These are phyloP conservation scores for Aspergillus wentii DNA, from an alignment of 495 filamentous ascomycete genomes.

Conservation along the genomic window DNA sequence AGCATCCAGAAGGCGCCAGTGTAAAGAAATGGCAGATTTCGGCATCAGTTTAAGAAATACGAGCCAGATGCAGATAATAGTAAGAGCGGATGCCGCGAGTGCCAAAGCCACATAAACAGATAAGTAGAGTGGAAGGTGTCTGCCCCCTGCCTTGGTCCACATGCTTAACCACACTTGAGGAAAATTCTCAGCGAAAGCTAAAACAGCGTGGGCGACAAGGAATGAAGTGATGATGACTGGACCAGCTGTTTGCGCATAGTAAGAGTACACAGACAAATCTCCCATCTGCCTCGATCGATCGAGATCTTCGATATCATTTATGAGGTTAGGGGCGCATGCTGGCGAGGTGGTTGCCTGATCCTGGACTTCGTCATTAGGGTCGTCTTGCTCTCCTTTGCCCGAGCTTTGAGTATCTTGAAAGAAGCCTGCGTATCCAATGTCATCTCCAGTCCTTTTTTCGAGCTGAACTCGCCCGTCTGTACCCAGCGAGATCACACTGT, in stretches of 20 bases:
- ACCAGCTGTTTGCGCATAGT: constrained; percentile 40
- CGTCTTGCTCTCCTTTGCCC: too few relatives aligned
- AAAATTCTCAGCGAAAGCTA: constrained; percentile 19
- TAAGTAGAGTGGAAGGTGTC: constrained; percentile 5
- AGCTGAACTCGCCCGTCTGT: neutral
- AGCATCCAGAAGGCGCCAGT: constrained; percentile 1
- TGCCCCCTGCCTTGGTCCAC: constrained; percentile 23
- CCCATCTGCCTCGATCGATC: constrained; percentile 26
- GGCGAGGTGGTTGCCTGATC: too few relatives aligned
- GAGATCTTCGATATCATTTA: too few relatives aligned
- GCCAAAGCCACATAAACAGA: constrained; percentile 5
- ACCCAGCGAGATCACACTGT: neutral
- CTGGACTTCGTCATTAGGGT: too few relatives aligned
- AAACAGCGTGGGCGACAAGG: constrained; percentile 12
- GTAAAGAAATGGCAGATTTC: constrained; percentile 2
- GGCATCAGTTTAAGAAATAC: constrained; percentile 7
- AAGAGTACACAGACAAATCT: constrained; percentile 39
- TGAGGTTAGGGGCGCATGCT: too few relatives aligned
- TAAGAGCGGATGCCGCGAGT: constrained; percentile 3
- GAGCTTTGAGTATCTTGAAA: too few relatives aligned
- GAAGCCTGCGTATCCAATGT: too few relatives aligned
- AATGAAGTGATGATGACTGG: constrained; percentile 22
- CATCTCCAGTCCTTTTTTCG: too few relatives aligned
- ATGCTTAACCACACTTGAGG: constrained; percentile 28
- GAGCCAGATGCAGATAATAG: constrained; percentile 7